Evolutionary conservation across 2,329 filamentous ascomycete genomes (phyloP), one percentile per base, ranked within the genome.

Genomic region (Diaporthe caulivora): DNA sequence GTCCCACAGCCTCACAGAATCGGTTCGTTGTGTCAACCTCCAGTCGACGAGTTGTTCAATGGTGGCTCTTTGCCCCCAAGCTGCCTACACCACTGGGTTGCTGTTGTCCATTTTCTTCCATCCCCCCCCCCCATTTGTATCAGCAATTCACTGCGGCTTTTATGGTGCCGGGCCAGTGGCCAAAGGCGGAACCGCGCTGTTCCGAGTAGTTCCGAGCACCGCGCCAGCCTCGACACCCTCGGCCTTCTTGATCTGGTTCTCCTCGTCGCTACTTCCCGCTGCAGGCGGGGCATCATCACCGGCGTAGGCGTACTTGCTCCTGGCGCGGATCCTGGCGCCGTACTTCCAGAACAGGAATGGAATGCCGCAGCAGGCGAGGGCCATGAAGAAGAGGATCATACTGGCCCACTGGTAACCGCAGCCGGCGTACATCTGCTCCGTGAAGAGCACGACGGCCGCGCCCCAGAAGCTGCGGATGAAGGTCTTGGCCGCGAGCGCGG

Each of bases 291-390:
- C 85, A 67, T 91, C 88, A 6, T 89, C 89, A 1, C 88, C 88
- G n/a, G 82, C 84, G 75, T 94, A 97, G 0, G 95, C 95, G 80
- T 91, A 97, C 81, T 90, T 92, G 78, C 91, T 94, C 73, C 87
- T 86, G 71, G 84, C 86, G 7, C 95, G 87, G 77, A 97, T 97
- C 7, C 81, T 81, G 21, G 91, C 93, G 4, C 95, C 95, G 77
- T 90, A 94, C 79, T 86, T 90, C 86, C 93, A 97, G 83, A 98
- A 97, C 34, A 94, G 82, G 80, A 92, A 97, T 0, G 95, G 95
- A 77, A 97, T 97, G 0, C 87, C 90, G 81, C 94, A 97, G 84
- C 94, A 97, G 0, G 90, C 92, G 8, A 97, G 84, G 21, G 88
- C 90, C 77, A 97, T 87, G 77, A 95, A 95, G 0, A 89, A 94